These are phyloP conservation scores for Emericellopsis atlantica DNA, from an alignment of 2,329 filamentous ascomycete species.

Conservation along the genomic window DNA sequence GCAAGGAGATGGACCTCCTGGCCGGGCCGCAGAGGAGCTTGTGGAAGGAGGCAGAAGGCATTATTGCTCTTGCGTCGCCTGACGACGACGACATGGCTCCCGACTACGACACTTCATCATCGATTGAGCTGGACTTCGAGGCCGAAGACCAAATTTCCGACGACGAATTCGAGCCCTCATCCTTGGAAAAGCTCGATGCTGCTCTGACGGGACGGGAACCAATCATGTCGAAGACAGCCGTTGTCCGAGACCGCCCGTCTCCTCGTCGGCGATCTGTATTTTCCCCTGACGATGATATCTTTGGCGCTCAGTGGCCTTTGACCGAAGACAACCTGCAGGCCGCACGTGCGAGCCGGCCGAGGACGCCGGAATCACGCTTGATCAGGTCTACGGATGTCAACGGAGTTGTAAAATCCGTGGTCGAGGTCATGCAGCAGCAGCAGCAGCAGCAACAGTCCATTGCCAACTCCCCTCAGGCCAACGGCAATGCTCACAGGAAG, in stretches of 20 bases:
- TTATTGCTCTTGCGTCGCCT: slow-evolving; percentile 70
- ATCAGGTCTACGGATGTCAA: slow-evolving; percentile 21
- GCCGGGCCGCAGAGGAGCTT: slow-evolving; percentile 45
- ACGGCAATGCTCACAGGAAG: slow-evolving; percentile 31
- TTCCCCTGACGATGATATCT: slow-evolving; percentile 54
- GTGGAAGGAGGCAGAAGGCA: slow-evolving; percentile 76
- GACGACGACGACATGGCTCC: slow-evolving; percentile 33
- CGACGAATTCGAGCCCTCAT: slow-evolving; percentile 32
- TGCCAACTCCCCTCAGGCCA: slow-evolving; percentile 11
- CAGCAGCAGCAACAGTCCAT: slow-evolving; percentile 39
- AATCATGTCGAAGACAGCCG: slow-evolving; percentile 33
- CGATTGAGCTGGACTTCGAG: slow-evolving; percentile 25
- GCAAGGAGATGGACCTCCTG: slow-evolving; percentile 52
- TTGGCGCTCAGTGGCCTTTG: slow-evolving; percentile 37
- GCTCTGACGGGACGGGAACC: slow-evolving; percentile 27
- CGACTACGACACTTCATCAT: slow-evolving; percentile 22
- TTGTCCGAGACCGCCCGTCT: slow-evolving; percentile 39
- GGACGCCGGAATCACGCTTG: slow-evolving; percentile 23
- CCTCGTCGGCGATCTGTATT: slow-evolving; percentile 49
- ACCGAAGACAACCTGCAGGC: slow-evolving; percentile 21
- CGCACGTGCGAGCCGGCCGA: slow-evolving; percentile 26
- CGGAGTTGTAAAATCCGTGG: slow-evolving; percentile 46
- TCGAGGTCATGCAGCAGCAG: slow-evolving; percentile 50
- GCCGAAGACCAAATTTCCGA: slow-evolving; percentile 31
- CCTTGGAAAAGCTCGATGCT: slow-evolving; percentile 28